Conservation (phyloP, 2,329 filamentous ascomycete species). For the Massarina eburnea region DNA sequence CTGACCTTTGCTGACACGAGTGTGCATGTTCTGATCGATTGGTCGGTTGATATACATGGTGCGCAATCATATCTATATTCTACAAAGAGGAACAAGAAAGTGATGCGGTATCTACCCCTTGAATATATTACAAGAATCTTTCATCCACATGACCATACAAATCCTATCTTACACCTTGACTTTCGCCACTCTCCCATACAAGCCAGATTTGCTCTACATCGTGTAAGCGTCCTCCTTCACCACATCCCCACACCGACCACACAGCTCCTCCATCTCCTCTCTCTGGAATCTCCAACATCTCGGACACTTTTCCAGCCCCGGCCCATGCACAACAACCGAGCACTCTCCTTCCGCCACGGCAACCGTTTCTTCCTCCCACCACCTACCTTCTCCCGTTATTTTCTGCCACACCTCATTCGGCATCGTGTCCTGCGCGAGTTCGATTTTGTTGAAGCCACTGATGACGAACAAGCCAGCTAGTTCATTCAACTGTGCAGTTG, state of each 20-base stretch:
- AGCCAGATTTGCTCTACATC: too few species aligned
- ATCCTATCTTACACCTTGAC: constrained; percentile 2
- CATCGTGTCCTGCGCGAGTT: neutral
- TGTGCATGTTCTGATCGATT: too few species aligned
- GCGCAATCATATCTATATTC: too few species aligned
- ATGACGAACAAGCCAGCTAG: constrained; percentile 48
- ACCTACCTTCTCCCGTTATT: constrained; percentile 7
- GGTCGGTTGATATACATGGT: too few species aligned
- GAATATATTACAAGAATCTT: too few species aligned
- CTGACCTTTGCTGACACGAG: too few species aligned
- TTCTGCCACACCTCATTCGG: constrained; percentile 9
- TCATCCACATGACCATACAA: neutral
- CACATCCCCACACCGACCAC: constrained; percentile 70
- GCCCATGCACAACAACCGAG: constrained; percentile 43
- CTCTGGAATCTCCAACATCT: constrained; percentile 88
- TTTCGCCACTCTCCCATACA: too few species aligned
- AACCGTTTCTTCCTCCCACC: constrained; percentile 22
- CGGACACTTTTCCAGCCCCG: constrained; percentile 69
- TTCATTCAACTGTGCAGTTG: constrained; percentile 26
- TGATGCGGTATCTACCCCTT: too few species aligned
- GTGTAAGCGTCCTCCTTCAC: constrained; percentile 51
- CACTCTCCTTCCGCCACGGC: constrained; percentile 29
- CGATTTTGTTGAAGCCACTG: constrained; percentile 34
- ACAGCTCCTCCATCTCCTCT: constrained; percentile 66
- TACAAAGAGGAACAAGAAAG: too few species aligned